A percentile compares a stretch with the other conserved stretches of the same genome.
Conservation (phyloP, 179 eudicot genomes). For the Beta corolliflora region DNA sequence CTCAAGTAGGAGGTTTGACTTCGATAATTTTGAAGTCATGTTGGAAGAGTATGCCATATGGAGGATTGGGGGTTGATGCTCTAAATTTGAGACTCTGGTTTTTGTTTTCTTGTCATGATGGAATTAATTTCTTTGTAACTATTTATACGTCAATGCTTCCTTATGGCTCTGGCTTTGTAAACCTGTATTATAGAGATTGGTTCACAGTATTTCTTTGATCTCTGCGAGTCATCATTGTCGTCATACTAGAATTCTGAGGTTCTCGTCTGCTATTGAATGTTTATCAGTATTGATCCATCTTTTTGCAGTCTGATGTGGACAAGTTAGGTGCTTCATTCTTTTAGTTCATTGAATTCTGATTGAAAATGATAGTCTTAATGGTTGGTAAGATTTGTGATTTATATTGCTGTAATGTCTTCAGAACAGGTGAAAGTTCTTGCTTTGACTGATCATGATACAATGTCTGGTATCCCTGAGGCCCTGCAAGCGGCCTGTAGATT, state of each 20-base stretch:
- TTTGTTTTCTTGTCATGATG: not conserved
- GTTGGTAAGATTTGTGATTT: constrained; percentile 36
- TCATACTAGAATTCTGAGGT: not conserved
- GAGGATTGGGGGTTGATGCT: too few relatives aligned
- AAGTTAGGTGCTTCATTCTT: not conserved
- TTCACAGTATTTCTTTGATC: not conserved
- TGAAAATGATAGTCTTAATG: not conserved
- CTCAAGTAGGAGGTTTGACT: not conserved
- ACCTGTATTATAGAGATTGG: not conserved
- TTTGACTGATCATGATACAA: constrained; percentile 97
- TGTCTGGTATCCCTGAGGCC: constrained; percentile 97
- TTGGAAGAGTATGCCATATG: not conserved
- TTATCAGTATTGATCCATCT: not conserved
- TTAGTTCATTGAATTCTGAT: not conserved
- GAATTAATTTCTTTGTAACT: not conserved
- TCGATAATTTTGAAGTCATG: not conserved
- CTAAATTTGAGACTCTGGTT: not conserved
- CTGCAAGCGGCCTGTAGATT: constrained; percentile 69
- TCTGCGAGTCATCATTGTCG: not conserved
- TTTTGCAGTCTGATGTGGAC: not conserved
- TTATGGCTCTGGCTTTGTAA: not conserved
- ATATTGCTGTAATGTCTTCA: constrained; percentile 43
- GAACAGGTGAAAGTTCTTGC: constrained; percentile 98
- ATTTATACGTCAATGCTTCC: not conserved
- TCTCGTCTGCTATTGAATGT: not conserved